phyloP scores from a whole-genome alignment of 352 stramenopile species.

The Phytopythium oedochilum region DNA sequence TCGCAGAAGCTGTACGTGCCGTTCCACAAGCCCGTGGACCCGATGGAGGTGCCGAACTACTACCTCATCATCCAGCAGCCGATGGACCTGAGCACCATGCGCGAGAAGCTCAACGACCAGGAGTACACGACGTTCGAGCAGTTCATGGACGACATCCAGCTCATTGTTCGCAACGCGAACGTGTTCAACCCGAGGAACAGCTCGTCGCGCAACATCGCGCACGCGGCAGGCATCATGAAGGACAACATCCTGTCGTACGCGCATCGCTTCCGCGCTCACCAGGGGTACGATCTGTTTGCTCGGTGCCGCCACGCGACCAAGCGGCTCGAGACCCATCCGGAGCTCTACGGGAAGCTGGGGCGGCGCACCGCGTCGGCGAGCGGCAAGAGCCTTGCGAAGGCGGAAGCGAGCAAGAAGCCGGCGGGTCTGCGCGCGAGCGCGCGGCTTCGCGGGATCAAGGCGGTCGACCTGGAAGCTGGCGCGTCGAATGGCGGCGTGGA shows the following conservation, averaged over 20 bases:
- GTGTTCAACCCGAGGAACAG: slow-evolving; percentile 87
- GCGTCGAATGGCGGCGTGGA: not conserved
- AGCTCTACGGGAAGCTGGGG: slow-evolving; percentile 35
- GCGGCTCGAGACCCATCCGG: slow-evolving; percentile 43
- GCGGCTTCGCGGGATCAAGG: slow-evolving; percentile 42
- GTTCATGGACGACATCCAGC: slow-evolving; percentile 85
- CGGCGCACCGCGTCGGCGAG: not conserved
- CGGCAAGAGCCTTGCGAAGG: not conserved
- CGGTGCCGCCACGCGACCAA: slow-evolving; percentile 80
- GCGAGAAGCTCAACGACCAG: slow-evolving; percentile 84
- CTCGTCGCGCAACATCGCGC: slow-evolving; percentile 65
- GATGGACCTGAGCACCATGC: slow-evolving; percentile 89
- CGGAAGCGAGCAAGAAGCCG: slow-evolving; percentile 11
- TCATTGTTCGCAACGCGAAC: slow-evolving; percentile 87
- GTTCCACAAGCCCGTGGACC: slow-evolving; percentile 74
- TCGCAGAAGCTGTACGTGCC: slow-evolving; percentile 57
- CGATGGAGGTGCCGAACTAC: slow-evolving; percentile 81
- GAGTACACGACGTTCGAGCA: slow-evolving; percentile 88
- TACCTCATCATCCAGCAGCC: slow-evolving; percentile 84
- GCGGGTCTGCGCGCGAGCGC: slow-evolving; percentile 22
- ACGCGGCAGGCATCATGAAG: slow-evolving; percentile 82
- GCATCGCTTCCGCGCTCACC: slow-evolving; percentile 80
- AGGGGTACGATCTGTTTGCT: slow-evolving; percentile 88
- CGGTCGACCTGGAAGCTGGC: slow-evolving; percentile 10
- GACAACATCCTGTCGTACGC: slow-evolving; percentile 88